phyloP scores from a whole-genome alignment of 2,329 filamentous ascomycete species.

The Ophiostoma triangulosporum region DNA sequence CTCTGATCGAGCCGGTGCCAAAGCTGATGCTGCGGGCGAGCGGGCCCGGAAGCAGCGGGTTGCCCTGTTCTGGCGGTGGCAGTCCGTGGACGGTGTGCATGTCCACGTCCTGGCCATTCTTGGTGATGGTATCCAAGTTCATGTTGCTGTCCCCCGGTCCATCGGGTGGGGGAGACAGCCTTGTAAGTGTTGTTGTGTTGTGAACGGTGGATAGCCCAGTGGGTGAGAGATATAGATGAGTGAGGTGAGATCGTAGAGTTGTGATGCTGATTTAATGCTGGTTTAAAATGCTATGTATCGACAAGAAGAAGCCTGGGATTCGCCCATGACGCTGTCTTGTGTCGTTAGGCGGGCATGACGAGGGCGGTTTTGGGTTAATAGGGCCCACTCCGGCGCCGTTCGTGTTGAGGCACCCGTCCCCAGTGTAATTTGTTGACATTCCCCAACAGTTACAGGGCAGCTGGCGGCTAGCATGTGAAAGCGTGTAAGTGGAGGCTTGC shows the following conservation, averaged over 20 bases:
- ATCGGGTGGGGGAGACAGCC: not conserved
- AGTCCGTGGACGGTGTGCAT: not conserved
- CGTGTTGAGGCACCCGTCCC: not conserved
- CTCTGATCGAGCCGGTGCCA: slow-evolving; percentile 44
- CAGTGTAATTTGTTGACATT: not conserved
- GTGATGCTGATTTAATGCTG: no score
- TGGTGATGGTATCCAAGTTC: not conserved
- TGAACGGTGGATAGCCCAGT: not conserved
- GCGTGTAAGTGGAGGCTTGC: not conserved
- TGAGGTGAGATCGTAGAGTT: no score
- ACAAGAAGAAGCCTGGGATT: not conserved
- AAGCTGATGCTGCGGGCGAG: slow-evolving; percentile 47
- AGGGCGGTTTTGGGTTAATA: not conserved
- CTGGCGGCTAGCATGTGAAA: not conserved
- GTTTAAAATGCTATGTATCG: not conserved
- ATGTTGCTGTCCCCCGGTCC: not conserved
- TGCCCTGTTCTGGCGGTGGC: slow-evolving; percentile 9
- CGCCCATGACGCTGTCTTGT: not conserved
- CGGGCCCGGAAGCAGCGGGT: slow-evolving; percentile 36
- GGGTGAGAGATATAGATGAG: not conserved
- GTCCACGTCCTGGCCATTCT: not conserved
- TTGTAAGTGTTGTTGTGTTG: not conserved
- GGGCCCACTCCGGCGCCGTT: not conserved
- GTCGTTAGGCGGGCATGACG: no score
- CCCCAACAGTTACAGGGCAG: not conserved